Percentiles rank a stretch among this genome's conserved stretches.
Evolutionary conservation across 352 stramenopile species (phyloP).

Genomic region (Globisporangium nunn): DNA sequence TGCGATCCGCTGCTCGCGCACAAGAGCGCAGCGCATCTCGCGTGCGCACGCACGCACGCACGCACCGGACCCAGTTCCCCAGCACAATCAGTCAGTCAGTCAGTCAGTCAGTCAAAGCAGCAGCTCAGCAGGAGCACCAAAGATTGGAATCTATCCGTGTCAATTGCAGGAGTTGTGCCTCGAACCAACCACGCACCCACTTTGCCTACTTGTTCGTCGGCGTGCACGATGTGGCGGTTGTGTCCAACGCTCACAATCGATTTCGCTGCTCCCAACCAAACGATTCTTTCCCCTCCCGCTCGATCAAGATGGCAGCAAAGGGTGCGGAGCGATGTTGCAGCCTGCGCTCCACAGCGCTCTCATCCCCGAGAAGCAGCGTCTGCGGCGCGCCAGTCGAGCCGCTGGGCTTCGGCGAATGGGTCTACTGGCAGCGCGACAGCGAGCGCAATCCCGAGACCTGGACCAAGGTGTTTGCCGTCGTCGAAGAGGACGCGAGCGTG

Average conservation of each 20-base stretch:
- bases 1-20: too few species aligned
- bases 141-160: too few species aligned
- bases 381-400: slow-evolving; percentile 1
- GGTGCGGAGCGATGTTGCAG: not conserved
- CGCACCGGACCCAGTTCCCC: too few species aligned
- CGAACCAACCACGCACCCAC: too few species aligned
- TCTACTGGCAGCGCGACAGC: slow-evolving; percentile 37
- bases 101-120: too few species aligned
- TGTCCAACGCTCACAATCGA: not conserved
- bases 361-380: not conserved
- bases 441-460: slow-evolving; percentile 29
- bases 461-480: slow-evolving; percentile 39
- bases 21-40: too few species aligned
- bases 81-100: too few species aligned
- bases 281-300: not conserved
- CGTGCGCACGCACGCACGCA: too few species aligned
- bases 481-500: slow-evolving; percentile 24
- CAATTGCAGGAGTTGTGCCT: too few species aligned
- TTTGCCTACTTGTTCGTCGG: too few species aligned
- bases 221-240: not conserved
- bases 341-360: slow-evolving; percentile 5
- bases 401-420: slow-evolving; percentile 27
- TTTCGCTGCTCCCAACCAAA: not conserved
- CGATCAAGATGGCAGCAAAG: not conserved
- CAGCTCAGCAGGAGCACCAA: too few species aligned